Base-by-base conservation (phyloP, 2,329 filamentous ascomycete species). In the Hymenoscyphus linearis region DNA sequence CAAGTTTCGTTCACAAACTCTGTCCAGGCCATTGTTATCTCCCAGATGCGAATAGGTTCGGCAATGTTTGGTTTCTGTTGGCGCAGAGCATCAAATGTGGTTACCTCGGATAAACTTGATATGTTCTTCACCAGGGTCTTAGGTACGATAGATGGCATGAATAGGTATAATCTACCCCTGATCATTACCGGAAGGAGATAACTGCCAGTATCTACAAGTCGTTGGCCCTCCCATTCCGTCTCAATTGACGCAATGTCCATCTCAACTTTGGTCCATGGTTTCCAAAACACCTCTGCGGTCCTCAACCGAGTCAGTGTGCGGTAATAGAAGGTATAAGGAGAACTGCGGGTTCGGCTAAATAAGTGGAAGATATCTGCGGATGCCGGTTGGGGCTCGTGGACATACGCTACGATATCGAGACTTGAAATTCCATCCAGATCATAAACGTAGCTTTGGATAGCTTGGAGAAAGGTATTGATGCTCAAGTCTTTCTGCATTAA, bases 1-100 rank as follows among this genome's bases (percentile, higher is more conserved):
- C 69, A 71, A 44, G 57, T 66, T 40, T 67, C 69, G 56, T 70
- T 69, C 14, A 61, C 58, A 26, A 65, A 63, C 47, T 70, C 68
- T 14, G 62, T 64, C 55, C 63, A 67, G n/a, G 64, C 64, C 25
- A 71, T 57, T 26, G 60, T 59, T 12, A 37, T 37, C 16, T 37
- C 35, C 35, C 35, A 37, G 4, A 37, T 37, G 35, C 35, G 35
- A 13, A 14, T 3, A 6, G 35, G 35, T 37, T 37, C 35, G 4
- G 35, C 35, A 5, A 37, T 37, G 13, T 52, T 52, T 12, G 47
- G 25, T 13, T 52, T 22, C 22, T 52, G 47, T 4, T 9, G 3
- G 22, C 47, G 25, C 18, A 52, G 22, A 18, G 47, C 25, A n/a
- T 52, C 25, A n/a, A 54, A 40, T n/a, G 37, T 16, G 37, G 37